A percentile compares a stretch with the other conserved stretches of the same genome.
Evolutionary conservation across 805 yeast genomes (phyloP).

Genomic region (Barnettozyma botsteinii): DNA sequence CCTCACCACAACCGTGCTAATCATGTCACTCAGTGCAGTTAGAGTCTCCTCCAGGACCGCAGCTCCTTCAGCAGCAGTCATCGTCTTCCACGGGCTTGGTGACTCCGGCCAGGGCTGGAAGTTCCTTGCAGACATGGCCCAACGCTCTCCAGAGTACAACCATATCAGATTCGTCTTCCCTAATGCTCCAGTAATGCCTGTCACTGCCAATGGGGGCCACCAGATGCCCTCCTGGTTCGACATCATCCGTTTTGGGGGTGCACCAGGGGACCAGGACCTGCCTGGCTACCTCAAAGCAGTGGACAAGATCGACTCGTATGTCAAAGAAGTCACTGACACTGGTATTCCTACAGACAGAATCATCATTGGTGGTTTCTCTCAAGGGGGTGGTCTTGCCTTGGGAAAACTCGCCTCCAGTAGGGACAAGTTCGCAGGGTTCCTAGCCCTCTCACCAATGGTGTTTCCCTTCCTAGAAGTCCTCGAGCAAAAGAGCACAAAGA

Average conservation of each 20-base stretch:
- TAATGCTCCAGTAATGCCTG: conserved; percentile 71
- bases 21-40: conserved; percentile 24
- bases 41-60: conserved; percentile 27
- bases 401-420: conserved; percentile 52
- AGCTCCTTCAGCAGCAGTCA: conserved; percentile 56
- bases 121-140: conserved; percentile 64
- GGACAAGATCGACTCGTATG: conserved; percentile 37
- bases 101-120: conserved; percentile 90
- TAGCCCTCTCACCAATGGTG: conserved; percentile 73
- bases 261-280: conserved; percentile 38
- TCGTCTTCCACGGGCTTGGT: conserved; percentile 86
- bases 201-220: conserved; percentile 62
- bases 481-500: conserved; percentile 20
- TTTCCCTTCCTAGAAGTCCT: conserved; percentile 21
- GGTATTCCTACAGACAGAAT: conserved; percentile 61
- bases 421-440: conserved; percentile 68
- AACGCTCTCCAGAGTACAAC: conserved; percentile 38
- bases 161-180: conserved; percentile 80
- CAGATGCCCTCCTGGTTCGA: conserved; percentile 87
- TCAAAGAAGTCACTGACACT: conserved; percentile 43
- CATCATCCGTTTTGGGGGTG: conserved; percentile 48
- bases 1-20: not conserved
- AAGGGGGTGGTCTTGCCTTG: conserved; percentile 80
- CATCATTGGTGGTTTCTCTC: conserved; percentile 92
- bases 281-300: conserved; percentile 49